A percentile compares a stretch with the other conserved stretches of the same genome.
Evolutionary conservation across 176 grass and related monocot genomes (phyloP).

Genomic region (Oryza brachyantha): DNA sequence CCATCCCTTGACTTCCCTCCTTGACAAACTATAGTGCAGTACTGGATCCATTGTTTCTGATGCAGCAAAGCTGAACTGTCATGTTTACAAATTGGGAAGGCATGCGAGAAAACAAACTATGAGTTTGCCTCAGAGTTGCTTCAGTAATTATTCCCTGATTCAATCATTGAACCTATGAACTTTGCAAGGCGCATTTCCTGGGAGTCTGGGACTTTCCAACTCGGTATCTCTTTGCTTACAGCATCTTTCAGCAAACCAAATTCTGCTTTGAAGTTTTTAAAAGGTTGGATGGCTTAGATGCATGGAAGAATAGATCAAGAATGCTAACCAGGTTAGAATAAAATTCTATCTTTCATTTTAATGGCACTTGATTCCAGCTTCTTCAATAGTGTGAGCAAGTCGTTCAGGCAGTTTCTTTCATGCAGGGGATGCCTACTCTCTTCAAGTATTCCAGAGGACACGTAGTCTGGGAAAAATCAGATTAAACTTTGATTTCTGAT

Average conservation of each 20-base stretch:
- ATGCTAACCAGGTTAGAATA: constrained; percentile 15
- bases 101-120: constrained; percentile 10
- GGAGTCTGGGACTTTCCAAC: neutral
- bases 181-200: constrained; percentile 9
- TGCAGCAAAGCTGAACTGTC: constrained; percentile 7
- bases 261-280: constrained; percentile 10
- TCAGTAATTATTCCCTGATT: constrained; percentile 2
- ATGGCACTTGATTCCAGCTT: neutral
- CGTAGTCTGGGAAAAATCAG: constrained; percentile 16
- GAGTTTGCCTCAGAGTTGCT: constrained; percentile 5
- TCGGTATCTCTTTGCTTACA: neutral
- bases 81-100: constrained; percentile 7
- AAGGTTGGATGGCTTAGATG: neutral
- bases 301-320: constrained; percentile 24
- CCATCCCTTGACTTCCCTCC: constrained; percentile 33
- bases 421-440: constrained; percentile 12
- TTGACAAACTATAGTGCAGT: constrained; percentile 33
- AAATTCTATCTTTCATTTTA: neutral
- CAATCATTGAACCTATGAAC: neutral
- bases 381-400: neutral
- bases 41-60: constrained; percentile 7
- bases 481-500: neutral
- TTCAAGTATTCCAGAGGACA: neutral
- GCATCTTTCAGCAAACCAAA: constrained; percentile 11
- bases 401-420: constrained; percentile 23